Base-by-base conservation (phyloP, 1,139 yeast species). In the Kazachstania sp. region DNA sequence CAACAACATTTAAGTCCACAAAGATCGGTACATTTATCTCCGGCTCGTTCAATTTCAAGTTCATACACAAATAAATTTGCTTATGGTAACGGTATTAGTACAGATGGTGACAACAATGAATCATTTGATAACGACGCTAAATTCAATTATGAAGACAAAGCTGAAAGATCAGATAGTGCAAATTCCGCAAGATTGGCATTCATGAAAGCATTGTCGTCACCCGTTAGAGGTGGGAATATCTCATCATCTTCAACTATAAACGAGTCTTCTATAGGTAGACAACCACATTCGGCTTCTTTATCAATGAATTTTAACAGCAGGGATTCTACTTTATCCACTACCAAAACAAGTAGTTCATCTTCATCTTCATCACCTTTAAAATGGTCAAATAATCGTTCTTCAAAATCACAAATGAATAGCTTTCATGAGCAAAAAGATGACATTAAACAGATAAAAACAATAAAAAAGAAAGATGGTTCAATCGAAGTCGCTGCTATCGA, bases 401-500 rank as follows among this genome's bases (percentile, higher is more conserved):
- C 43, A 32, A 29, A 16, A 8, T 15, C 34, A 4, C 28, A 11
- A 16, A 26, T n/a, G 16, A 18, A 32, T 2, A n/a, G 11, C 16
- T 32, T 32, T 32, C 29, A 38, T 4, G 41, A 20, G 26, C 18
- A 36, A 9, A 23, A 4, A 23, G 8, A 9, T 7, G 28, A 23
- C 8, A 23, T 23, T 23, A 23, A 23, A 23, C 28, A 23, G 18
- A 32, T 15, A 32, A 15, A 15, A 12, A n/a, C 35, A 32, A 13
- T 5, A 31, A 23, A 28, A 19, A 41, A 32, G 18, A 36, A 51
- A 26, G 57, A 49, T 37, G 55, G 53, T n/a, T 61, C 64, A 11
- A 60, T 65, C 8, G 75, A 72, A 52, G 75, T 67, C 2, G 76
- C 71, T 47, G 77, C 76, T 2, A 67, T 72, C 9, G 74, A 71